These are phyloP conservation scores for Scheffersomyces spartinae DNA, from an alignment of 805 yeast species.

Conservation along the genomic window DNA sequence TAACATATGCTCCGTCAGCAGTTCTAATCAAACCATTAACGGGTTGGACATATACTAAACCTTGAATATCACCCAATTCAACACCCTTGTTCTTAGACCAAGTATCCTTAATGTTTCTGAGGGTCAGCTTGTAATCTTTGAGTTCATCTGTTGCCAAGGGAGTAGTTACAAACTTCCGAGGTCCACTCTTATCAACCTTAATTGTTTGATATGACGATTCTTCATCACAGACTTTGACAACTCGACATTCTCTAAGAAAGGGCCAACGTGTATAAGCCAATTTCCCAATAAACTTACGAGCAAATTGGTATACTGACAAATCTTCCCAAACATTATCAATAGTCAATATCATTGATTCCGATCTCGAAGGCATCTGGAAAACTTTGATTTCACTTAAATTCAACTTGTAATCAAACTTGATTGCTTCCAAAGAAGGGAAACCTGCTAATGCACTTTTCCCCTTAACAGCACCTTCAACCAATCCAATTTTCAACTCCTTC, in stretches of 20 bases:
- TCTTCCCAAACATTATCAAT: slow-evolving; percentile 46
- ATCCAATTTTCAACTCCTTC: slow-evolving; percentile 34
- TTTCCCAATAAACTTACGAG: slow-evolving; percentile 48
- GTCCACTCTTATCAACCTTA: slow-evolving; percentile 14
- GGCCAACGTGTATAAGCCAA: slow-evolving; percentile 83
- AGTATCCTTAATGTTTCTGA: slow-evolving; percentile 24
- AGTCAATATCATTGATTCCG: slow-evolving; percentile 67
- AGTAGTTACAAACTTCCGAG: slow-evolving; percentile 16
- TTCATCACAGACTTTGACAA: slow-evolving; percentile 51
- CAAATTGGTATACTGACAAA: slow-evolving; percentile 49
- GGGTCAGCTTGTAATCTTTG: slow-evolving; percentile 32
- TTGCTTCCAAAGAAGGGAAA: slow-evolving; percentile 71
- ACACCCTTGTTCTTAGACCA: slow-evolving; percentile 54
- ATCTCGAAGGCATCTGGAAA: slow-evolving; percentile 76
- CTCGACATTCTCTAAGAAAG: slow-evolving; percentile 69
- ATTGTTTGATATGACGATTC: slow-evolving; percentile 33
- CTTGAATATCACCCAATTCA: slow-evolving; percentile 37
- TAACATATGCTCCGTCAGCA: slow-evolving; percentile 62
- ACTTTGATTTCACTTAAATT: slow-evolving; percentile 56
- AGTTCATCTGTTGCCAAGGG: slow-evolving; percentile 37
- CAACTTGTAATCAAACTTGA: slow-evolving; percentile 48
- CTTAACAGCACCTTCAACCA: slow-evolving; percentile 51
- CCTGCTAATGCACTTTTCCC: slow-evolving; percentile 78
- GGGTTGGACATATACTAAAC: slow-evolving; percentile 58
- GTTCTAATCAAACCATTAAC: slow-evolving; percentile 68